Conservation (phyloP, 495 filamentous ascomycete genomes). For the Penicillium subrubescens region DNA sequence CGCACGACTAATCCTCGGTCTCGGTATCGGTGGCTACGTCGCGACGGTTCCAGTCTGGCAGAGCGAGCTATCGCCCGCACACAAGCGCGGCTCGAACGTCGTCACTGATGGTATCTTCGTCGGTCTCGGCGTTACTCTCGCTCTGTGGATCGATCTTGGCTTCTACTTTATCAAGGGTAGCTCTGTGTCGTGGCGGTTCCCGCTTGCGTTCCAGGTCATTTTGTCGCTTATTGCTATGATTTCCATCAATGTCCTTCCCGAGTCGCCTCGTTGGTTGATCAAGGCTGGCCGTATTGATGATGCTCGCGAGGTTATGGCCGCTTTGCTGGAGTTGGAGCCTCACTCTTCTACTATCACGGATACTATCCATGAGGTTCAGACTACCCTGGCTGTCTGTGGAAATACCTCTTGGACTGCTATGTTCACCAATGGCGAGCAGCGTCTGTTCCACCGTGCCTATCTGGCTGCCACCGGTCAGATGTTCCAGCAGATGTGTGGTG, state of each 20-base stretch:
- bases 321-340: conserved; percentile 30
- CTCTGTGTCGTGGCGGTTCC: conserved; percentile 52
- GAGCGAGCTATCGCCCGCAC: conserved; percentile 45
- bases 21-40: conserved; percentile 55
- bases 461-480: conserved; percentile 35
- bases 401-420: conserved; percentile 33
- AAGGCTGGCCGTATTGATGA: conserved; percentile 56
- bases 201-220: conserved; percentile 56
- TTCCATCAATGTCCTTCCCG: conserved; percentile 58
- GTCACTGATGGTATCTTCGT: conserved; percentile 49
- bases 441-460: conserved; percentile 35
- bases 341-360: conserved; percentile 29
- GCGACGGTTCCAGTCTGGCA: conserved; percentile 54
- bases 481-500: conserved; percentile 34
- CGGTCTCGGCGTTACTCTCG: conserved; percentile 52
- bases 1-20: conserved; percentile 58
- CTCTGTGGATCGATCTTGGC: conserved; percentile 48
- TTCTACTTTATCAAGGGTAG: conserved; percentile 47
- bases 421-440: conserved; percentile 36
- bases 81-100: conserved; percentile 42
- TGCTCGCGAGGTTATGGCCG: conserved; percentile 53
- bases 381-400: conserved; percentile 38
- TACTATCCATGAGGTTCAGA: conserved; percentile 43
- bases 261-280: conserved; percentile 63
- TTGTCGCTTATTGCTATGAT: conserved; percentile 58